Conservation (phyloP, 148 eudicot species). For the Rhododendron molle region DNA sequence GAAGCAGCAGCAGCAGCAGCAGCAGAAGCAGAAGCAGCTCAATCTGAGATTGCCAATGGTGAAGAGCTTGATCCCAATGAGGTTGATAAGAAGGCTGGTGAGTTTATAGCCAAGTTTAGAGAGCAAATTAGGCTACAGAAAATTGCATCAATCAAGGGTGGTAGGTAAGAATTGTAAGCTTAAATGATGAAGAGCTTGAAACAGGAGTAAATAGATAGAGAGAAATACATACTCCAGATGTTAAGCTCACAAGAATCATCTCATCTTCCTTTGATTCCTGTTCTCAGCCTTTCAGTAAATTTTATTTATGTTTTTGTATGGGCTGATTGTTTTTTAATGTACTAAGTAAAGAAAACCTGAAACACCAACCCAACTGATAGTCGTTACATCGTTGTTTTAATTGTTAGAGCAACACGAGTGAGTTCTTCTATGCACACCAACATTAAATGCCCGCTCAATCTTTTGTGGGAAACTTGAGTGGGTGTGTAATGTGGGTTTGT, state of each 20-base stretch:
- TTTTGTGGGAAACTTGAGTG: too few species aligned
- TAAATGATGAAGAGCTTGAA: not conserved
- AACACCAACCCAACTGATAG: not conserved
- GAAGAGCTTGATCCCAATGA: constrained; percentile 49
- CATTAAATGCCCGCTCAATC: too few species aligned
- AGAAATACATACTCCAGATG: not conserved
- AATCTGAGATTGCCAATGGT: constrained; percentile 23
- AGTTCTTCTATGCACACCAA: not conserved
- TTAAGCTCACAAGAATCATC: not conserved
- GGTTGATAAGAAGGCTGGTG: constrained; percentile 87
- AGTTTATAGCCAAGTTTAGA: constrained; percentile 85
- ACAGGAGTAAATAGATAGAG: not conserved
- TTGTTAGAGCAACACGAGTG: not conserved
- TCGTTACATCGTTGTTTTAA: too few species aligned
- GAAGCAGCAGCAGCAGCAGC: constrained; percentile 19
- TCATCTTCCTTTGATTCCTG: not conserved
- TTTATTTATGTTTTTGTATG: not conserved
- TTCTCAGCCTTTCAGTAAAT: not conserved
- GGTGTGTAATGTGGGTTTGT: not conserved
- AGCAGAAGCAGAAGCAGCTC: constrained; percentile 23
- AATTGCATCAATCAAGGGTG: constrained; percentile 28
- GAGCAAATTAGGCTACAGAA: constrained; percentile 83
- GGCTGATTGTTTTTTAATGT: not conserved
- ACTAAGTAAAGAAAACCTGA: not conserved
- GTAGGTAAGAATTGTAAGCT: not conserved